Base-by-base conservation (phyloP, 441 rosid species). In the Adansonia grandidieri region DNA sequence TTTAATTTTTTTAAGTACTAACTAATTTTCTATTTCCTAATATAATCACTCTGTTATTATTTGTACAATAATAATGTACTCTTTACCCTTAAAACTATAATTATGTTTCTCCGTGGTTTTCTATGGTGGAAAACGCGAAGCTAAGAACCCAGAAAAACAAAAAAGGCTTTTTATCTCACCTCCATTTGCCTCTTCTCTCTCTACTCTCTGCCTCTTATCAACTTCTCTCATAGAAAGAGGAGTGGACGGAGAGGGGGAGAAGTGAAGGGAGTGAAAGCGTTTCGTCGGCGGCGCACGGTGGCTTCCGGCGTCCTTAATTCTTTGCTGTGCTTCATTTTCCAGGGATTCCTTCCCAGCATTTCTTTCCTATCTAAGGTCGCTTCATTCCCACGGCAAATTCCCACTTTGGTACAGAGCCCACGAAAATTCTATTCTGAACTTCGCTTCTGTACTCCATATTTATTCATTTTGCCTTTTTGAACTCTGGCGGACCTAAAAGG, bases 401-500 rank as follows among this genome's bases (percentile, higher is more conserved):
- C 1, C 4, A 24, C 11, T 61, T 24, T 61, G 7, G 7, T 22
- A 61, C 65, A 32, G 40, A 10, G n/a, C 42, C 42, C 42, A 2
- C 3, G 5, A 4, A 37, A 37, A 37, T 60, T 22, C 6, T 86
- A 85, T 85, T 85, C 84, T 65, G 54, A 32, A 48, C 69, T 22
- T 73, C 19, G 65, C 6, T 42, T 8, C 66, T 73, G n/a, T 60
- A 65, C 54, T 50, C 22, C 60, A 17, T 40, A 32, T 73, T 37
- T 11, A 50, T 28, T 11, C 4, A 45, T 76, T 67, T 17, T 32
- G 1, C 14, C 51, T 13, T 14, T 54, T 2, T 9, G 22, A 75
- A 78, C 75, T 70, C 89, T 91, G 93, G 91, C 91, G 79, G 88
- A 81, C 84, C 80, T 89, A 14, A 88, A 82, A 69, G 89, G 84